phyloP scores from a whole-genome alignment of 768 basidiomycete genomes.

The Pulveroboletus sp. region DNA sequence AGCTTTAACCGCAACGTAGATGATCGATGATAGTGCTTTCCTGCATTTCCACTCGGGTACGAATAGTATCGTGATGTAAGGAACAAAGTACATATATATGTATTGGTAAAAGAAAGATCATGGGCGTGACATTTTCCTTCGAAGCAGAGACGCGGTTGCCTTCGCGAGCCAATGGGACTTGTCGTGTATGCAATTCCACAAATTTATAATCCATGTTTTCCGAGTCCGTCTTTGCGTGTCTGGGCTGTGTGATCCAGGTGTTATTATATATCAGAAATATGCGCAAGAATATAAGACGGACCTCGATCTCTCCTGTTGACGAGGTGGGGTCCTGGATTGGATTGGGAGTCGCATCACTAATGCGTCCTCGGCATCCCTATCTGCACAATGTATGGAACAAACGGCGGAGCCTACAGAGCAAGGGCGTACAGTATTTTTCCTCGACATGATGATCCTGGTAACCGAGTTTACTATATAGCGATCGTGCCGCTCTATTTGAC shows the following conservation, averaged over 20 bases:
- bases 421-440: conserved; percentile 24
- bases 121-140: conserved; percentile 4
- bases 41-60: background rate
- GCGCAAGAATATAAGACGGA: background rate
- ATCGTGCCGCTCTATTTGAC: conserved; percentile 24
- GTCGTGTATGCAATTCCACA: conserved; percentile 12
- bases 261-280: background rate
- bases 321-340: background rate
- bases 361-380: conserved; percentile 28
- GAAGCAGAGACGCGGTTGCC: conserved; percentile 13
- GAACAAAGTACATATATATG: too few species aligned
- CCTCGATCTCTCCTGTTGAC: conserved; percentile 7
- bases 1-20: background rate
- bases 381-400: conserved; percentile 7
- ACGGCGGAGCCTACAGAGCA: background rate
- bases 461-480: conserved; percentile 26
- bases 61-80: background rate
- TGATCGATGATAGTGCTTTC: background rate
- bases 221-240: background rate
- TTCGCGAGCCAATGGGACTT: conserved; percentile 6
- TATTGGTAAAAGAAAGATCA: conserved; percentile 6
- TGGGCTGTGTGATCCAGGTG: background rate
- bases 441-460: conserved; percentile 16
- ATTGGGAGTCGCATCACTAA: conserved; percentile 21
- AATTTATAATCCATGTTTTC: conserved; percentile 13